Evolutionary conservation across 176 grass and related monocot genomes (phyloP).

Genomic region (Musa troglodytarum): DNA sequence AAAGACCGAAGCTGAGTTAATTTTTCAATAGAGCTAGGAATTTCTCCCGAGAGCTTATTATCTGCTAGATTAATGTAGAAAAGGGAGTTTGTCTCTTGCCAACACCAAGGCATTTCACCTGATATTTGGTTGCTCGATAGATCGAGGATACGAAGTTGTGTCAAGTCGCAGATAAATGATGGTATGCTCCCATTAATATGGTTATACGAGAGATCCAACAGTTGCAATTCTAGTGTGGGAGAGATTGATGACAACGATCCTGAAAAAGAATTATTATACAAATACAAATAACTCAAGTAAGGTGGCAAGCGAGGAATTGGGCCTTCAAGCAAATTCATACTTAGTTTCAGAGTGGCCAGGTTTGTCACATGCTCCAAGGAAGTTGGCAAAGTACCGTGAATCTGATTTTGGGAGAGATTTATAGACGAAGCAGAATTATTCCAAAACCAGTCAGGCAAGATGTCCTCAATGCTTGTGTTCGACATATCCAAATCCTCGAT

Average conservation of each 20-base stretch:
- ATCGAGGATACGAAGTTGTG: constrained; percentile 7
- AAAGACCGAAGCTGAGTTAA: background rate
- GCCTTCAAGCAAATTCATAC: constrained; percentile 10
- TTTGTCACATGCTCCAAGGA: background rate
- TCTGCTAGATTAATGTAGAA: background rate
- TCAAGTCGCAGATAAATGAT: constrained; percentile 7
- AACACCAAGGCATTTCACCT: constrained; percentile 23
- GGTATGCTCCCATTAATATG: constrained; percentile 22
- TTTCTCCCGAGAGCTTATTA: too few relatives aligned
- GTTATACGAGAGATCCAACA: constrained; percentile 24
- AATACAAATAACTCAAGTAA: background rate
- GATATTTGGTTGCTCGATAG: constrained; percentile 24
- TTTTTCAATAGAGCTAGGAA: too few relatives aligned
- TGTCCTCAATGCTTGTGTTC: constrained; percentile 12
- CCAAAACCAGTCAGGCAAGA: constrained; percentile 25
- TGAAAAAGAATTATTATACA: constrained; percentile 22
- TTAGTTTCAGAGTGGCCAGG: background rate
- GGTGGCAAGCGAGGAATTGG: constrained; percentile 12
- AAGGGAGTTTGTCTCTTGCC: background rate
- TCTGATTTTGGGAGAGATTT: constrained; percentile 26
- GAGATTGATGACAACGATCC: constrained; percentile 15
- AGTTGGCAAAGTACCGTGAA: constrained; percentile 18
- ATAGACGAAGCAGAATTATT: background rate
- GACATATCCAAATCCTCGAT: constrained; percentile 16
- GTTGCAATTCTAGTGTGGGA: background rate